phyloP scores from a whole-genome alignment of 495 filamentous ascomycete genomes.

The Parachaetomium inaequale region DNA sequence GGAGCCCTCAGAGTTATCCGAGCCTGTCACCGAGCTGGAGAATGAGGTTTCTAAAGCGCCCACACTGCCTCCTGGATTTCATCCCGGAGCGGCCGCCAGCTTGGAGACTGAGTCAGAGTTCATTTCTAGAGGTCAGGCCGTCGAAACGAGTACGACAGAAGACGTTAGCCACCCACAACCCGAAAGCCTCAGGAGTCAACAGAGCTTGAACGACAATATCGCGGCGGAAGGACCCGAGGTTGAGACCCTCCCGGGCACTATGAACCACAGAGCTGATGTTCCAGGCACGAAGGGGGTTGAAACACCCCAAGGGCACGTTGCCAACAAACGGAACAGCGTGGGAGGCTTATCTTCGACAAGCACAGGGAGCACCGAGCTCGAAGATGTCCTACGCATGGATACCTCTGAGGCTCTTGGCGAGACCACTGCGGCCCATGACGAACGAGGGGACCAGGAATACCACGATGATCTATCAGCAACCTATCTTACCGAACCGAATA shows the following conservation, averaged over 20 bases:
- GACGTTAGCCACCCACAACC: not conserved
- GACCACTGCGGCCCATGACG: not conserved
- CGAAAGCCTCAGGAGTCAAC: not conserved
- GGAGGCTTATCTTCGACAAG: not conserved
- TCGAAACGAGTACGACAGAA: not conserved
- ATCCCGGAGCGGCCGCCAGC: not conserved
- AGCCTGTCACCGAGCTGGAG: not conserved
- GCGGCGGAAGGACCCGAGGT: not conserved
- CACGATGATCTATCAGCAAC: not conserved
- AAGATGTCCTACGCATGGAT: not conserved
- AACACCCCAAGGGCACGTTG: not conserved
- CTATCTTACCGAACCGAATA: not conserved
- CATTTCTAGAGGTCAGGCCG: not conserved
- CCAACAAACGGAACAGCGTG: not conserved
- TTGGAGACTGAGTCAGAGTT: not conserved
- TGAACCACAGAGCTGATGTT: not conserved
- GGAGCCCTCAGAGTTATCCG: not conserved
- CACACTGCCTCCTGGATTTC: not conserved
- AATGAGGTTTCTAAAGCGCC: not conserved
- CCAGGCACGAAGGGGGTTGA: not conserved
- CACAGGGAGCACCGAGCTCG: not conserved
- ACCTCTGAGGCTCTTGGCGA: not conserved
- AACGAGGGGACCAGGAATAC: not conserved
- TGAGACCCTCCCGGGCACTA: not conserved
- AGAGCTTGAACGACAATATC: not conserved